phyloP scores from a whole-genome alignment of 169 alveolate species.

The Cyclospora cayetanensis region DNA sequence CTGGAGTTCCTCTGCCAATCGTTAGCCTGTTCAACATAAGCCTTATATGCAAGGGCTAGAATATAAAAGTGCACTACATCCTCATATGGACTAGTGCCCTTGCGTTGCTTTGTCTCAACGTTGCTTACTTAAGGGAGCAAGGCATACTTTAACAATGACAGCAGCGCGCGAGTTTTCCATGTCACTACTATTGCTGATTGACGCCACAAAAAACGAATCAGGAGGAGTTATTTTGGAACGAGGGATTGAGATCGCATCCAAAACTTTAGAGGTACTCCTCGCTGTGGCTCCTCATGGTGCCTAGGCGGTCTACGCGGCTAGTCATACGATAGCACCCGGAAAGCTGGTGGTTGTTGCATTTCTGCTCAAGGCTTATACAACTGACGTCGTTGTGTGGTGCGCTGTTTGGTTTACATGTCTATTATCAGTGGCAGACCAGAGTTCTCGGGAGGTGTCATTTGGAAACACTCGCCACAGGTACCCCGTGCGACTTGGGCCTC shows the following conservation, averaged over 20 bases:
- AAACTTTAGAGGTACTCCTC: conserved; percentile 15
- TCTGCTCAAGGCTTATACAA: not conserved
- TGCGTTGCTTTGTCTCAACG: too few relatives aligned
- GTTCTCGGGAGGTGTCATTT: conserved; percentile 35
- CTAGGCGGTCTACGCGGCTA: not conserved
- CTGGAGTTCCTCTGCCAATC: too few relatives aligned
- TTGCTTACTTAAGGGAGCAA: conserved; percentile 26
- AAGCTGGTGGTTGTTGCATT: not conserved
- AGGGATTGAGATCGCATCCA: conserved; percentile 37
- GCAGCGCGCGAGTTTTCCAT: conserved; percentile 50
- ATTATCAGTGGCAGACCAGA: conserved; percentile 46
- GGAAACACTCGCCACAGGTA: conserved; percentile 61
- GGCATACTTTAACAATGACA: conserved; percentile 31
- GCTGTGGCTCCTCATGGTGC: not conserved
- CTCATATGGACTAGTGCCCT: too few relatives aligned
- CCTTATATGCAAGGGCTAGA: too few relatives aligned
- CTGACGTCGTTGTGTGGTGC: not conserved
- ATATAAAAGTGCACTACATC: too few relatives aligned
- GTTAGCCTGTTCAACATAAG: too few relatives aligned
- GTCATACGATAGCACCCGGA: not conserved
- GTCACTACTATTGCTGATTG: conserved; percentile 28
- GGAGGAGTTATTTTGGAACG: conserved; percentile 50
- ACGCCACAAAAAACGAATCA: not conserved
- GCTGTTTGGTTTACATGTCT: not conserved
- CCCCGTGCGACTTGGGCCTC: too few relatives aligned